Conservation (phyloP, 352 stramenopile genomes). For the Phytophthora uliginosa region DNA sequence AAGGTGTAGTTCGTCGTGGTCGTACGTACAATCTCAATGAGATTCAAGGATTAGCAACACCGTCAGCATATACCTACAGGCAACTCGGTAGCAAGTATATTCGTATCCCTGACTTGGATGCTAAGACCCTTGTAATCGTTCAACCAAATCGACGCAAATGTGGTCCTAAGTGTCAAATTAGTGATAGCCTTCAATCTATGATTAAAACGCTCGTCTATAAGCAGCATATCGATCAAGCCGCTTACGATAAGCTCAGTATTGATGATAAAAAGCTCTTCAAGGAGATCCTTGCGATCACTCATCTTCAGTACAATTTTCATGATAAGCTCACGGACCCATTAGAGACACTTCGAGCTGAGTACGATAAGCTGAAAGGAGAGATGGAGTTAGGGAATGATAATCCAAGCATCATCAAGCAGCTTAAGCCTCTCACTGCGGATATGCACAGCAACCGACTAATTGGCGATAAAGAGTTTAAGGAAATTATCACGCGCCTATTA, state of each 20-base stretch:
- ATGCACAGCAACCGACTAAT: constrained; percentile 37
- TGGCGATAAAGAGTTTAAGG: constrained; percentile 22
- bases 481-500: constrained; percentile 29
- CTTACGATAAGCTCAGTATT: neutral
- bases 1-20: neutral
- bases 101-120: constrained; percentile 16
- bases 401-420: neutral
- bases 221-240: neutral
- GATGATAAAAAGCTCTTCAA: neutral
- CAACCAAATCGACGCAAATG: constrained; percentile 16
- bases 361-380: constrained; percentile 31
- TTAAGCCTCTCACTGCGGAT: constrained; percentile 17
- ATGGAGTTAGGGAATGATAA: constrained; percentile 23
- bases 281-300: neutral
- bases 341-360: constrained; percentile 5
- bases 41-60: neutral
- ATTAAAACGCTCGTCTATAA: neutral
- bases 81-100: constrained; percentile 6
- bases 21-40: constrained; percentile 1
- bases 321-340: constrained; percentile 10
- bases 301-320: neutral
- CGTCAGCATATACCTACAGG: neutral
- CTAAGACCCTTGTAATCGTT: constrained; percentile 19
- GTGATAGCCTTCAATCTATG: constrained; percentile 20
- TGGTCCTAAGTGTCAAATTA: constrained; percentile 12